Conservation (phyloP, 192 early-diverging fungal genomes). For the Rhizoclosmatium globosum region DNA sequence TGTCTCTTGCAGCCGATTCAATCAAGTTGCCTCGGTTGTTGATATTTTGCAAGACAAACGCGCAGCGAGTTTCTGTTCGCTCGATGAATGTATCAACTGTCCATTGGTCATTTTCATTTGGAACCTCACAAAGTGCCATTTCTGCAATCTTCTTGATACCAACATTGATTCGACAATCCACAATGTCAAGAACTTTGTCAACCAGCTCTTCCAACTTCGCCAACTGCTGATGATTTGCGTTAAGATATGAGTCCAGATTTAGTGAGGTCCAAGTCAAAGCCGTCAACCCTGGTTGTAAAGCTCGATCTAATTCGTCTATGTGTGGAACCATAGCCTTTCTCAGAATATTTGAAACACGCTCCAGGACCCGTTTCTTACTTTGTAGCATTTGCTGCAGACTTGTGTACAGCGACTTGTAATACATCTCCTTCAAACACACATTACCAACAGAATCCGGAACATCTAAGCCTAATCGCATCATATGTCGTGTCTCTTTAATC, state of each 20-base stretch:
- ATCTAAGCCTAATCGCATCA: constrained; percentile 60
- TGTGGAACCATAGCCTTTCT: constrained; percentile 63
- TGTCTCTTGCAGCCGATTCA: constrained; percentile 65
- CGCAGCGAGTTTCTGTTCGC: constrained; percentile 62
- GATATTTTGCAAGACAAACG: constrained; percentile 54
- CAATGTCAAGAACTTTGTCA: constrained; percentile 67
- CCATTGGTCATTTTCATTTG: constrained; percentile 66
- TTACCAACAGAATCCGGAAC: constrained; percentile 64
- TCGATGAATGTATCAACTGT: constrained; percentile 67
- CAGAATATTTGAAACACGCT: constrained; percentile 59
- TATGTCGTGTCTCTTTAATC: constrained; percentile 67
- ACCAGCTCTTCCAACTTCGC: constrained; percentile 64
- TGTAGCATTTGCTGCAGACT: constrained; percentile 57
- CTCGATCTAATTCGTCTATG: constrained; percentile 66
- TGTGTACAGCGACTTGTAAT: constrained; percentile 62
- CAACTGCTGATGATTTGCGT: constrained; percentile 59
- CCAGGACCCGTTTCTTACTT: constrained; percentile 57
- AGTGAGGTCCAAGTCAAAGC: constrained; percentile 70
- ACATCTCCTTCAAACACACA: constrained; percentile 67
- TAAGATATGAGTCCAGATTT: constrained; percentile 64
- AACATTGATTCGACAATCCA: constrained; percentile 63
- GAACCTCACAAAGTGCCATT: constrained; percentile 63
- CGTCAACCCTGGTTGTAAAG: constrained; percentile 67
- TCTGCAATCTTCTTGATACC: constrained; percentile 65
- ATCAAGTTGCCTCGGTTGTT: constrained; percentile 67